phyloP scores from a whole-genome alignment of 208 protist genomes.

The Trichomonas gallinae region DNA sequence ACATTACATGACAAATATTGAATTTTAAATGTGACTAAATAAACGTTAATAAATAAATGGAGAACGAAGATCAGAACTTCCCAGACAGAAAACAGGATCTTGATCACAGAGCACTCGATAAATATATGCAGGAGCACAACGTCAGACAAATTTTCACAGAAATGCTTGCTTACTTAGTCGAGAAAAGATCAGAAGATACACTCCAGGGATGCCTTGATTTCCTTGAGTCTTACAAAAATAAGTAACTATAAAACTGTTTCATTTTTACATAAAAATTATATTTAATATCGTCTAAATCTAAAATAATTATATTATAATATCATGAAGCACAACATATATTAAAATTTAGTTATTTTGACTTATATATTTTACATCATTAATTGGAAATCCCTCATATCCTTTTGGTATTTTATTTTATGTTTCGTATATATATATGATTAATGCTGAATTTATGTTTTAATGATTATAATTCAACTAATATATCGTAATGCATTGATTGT shows the following conservation, averaged over 20 bases:
- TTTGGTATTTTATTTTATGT: no score
- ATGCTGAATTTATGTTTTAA: no score
- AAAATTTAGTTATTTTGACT: no score
- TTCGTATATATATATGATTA: no score
- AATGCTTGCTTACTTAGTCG: neutral
- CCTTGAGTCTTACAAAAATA: neutral
- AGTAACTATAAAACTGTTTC: neutral
- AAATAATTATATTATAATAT: no score
- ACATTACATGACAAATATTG: no score
- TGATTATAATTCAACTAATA: no score
- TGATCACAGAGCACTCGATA: slow-evolving; percentile 4
- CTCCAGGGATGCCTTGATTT: neutral
- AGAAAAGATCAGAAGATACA: neutral
- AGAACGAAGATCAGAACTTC: neutral
- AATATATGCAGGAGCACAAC: slow-evolving; percentile 19
- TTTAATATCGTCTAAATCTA: neutral
- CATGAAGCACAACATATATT: no score
- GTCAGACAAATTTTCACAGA: neutral
- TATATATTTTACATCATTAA: no score
- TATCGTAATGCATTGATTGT: no score
- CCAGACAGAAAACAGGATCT: neutral
- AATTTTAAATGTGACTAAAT: neutral
- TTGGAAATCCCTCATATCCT: no score
- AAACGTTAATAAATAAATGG: neutral
- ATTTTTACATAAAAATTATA: neutral